phyloP scores from a whole-genome alignment of 2,329 filamentous ascomycete genomes.

The Pyrenochaeta sp. region DNA sequence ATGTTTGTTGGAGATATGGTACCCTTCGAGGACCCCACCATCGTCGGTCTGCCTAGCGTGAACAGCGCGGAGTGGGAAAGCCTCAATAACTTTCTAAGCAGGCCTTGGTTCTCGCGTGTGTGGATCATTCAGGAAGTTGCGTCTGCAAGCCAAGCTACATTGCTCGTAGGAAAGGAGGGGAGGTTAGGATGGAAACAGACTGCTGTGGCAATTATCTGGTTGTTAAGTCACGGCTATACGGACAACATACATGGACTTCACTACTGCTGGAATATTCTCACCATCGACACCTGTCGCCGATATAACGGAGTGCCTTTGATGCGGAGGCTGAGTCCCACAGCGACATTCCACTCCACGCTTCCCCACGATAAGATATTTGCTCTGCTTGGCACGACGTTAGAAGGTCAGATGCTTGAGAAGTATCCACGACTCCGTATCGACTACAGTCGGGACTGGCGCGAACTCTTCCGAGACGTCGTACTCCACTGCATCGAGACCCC shows the following conservation, averaged over 20 bases:
- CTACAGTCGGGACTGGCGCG: conserved; percentile 4
- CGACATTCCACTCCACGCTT: conserved; percentile 3
- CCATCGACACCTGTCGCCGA: conserved; percentile 3
- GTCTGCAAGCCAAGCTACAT: not conserved
- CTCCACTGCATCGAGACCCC: conserved; percentile 7
- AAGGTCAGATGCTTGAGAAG: conserved; percentile 1
- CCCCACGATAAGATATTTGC: conserved; percentile 15
- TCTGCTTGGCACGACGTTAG: conserved; percentile 3
- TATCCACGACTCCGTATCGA: conserved; percentile 8
- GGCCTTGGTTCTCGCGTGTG: conserved; percentile 7
- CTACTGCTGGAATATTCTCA: not conserved
- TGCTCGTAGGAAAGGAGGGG: conserved; percentile 1
- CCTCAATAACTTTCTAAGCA: not conserved
- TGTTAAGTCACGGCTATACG: not conserved
- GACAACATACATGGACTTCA: not conserved
- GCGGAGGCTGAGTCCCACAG: not conserved
- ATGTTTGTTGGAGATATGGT: not conserved
- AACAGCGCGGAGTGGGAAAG: not conserved
- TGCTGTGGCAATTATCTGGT: not conserved
- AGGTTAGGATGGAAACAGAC: conserved; percentile 1
- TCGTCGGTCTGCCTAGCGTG: not conserved
- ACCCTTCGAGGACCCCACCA: not conserved
- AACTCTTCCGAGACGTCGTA: conserved; percentile 6
- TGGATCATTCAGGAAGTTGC: conserved; percentile 11
- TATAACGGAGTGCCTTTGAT: not conserved